A percentile compares a stretch with the other conserved stretches of the same genome.
Conservation (phyloP, 805 yeast species). For the Priceomyces carsonii region DNA sequence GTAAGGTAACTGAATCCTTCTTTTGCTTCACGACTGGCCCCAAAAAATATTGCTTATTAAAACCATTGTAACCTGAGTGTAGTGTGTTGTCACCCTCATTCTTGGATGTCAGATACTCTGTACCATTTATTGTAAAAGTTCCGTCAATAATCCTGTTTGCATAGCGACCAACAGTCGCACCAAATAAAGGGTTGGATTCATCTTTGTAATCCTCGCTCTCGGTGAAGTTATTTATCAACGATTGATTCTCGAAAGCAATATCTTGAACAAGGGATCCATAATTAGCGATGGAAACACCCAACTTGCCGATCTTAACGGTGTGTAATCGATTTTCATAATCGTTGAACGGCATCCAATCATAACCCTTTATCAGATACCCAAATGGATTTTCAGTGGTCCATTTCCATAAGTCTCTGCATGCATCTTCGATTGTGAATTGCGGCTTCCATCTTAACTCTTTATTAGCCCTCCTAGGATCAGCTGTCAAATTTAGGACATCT, state of each 20-base stretch:
- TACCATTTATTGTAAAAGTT: constrained; percentile 40
- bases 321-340: constrained; percentile 36
- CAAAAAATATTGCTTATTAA: constrained; percentile 48
- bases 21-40: constrained; percentile 52
- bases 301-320: constrained; percentile 29
- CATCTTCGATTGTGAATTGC: constrained; percentile 52
- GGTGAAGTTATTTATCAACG: constrained; percentile 42
- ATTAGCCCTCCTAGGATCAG: constrained; percentile 67
- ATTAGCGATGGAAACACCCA: constrained; percentile 46
- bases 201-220: constrained; percentile 28
- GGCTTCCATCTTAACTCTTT: constrained; percentile 67
- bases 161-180: constrained; percentile 65
- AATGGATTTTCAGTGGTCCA: constrained; percentile 72
- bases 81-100: constrained; percentile 45
- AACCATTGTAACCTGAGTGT: constrained; percentile 59
- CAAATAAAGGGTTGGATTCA: constrained; percentile 51
- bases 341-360: constrained; percentile 32
- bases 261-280: constrained; percentile 54
- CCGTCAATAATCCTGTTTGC: constrained; percentile 61
- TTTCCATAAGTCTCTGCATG: constrained; percentile 74
- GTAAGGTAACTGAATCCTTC: constrained; percentile 30
- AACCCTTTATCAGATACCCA: constrained; percentile 48
- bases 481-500: constrained; percentile 75
- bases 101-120: constrained; percentile 38
- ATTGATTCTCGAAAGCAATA: constrained; percentile 37